Conservation (phyloP, 2,329 filamentous ascomycete genomes). For the Rhexocercosporidium sp. region DNA sequence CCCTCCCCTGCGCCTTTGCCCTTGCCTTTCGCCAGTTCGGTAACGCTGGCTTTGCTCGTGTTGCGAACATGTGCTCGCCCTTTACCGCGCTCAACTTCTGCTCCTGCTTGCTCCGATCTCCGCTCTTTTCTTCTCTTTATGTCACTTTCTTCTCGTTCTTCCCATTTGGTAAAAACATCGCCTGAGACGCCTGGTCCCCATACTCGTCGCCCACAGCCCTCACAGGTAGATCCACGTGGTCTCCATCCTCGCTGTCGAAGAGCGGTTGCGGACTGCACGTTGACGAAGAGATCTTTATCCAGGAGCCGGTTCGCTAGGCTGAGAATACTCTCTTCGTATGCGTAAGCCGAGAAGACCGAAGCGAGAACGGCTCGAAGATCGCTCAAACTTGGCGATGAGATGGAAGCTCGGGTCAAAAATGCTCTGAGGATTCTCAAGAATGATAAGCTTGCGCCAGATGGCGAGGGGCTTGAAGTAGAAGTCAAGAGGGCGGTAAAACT, state of each 20-base stretch:
- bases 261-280: conserved; percentile 75
- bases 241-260: conserved; percentile 88
- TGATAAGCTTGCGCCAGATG: conserved; percentile 61
- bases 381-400: conserved; percentile 81
- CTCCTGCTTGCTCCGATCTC: conserved; percentile 40
- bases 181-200: conserved; percentile 89
- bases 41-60: conserved; percentile 34
- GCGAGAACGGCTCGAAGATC: conserved; percentile 84
- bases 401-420: conserved; percentile 83
- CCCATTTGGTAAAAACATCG: conserved; percentile 82
- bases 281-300: conserved; percentile 85
- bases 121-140: conserved; percentile 47
- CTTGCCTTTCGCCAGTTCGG: conserved; percentile 28
- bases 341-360: conserved; percentile 93
- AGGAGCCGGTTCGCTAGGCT: conserved; percentile 84
- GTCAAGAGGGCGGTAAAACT: conserved; percentile 87
- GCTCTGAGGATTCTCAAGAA: conserved; percentile 89
- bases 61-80: conserved; percentile 47
- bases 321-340: conserved; percentile 91
- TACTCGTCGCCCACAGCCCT: conserved; percentile 78
- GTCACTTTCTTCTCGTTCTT: conserved; percentile 61
- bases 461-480: conserved; percentile 62
- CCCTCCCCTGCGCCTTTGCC: conserved; percentile 39
- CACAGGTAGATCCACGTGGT: conserved; percentile 84
- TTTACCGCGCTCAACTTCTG: conserved; percentile 45